These are phyloP conservation scores for Intubia oerlemansii DNA, from an alignment of 2,329 filamentous ascomycete species.

Conservation along the genomic window DNA sequence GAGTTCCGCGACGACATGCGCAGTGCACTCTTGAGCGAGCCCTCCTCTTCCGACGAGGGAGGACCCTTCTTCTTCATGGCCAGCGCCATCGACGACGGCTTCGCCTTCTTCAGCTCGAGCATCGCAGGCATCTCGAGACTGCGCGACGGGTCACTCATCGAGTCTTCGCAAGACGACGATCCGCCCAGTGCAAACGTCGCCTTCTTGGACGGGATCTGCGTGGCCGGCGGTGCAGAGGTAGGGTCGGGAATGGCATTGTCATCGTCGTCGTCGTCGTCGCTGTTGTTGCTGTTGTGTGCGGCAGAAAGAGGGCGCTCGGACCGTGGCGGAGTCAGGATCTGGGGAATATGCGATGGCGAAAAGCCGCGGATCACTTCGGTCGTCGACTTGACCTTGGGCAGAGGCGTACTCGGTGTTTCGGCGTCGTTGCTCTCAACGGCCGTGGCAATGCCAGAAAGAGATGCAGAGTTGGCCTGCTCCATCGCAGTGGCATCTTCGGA, in stretches of 20 bases:
- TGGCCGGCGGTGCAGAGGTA: slow-evolving; percentile 32
- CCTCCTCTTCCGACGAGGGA: slow-evolving; percentile 47
- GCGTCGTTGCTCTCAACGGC: background rate
- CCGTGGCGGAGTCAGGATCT: slow-evolving; percentile 1
- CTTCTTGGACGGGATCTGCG: slow-evolving; percentile 47
- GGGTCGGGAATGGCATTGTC: slow-evolving; percentile 36
- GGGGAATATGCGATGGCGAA: slow-evolving; percentile 47
- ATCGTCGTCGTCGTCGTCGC: background rate
- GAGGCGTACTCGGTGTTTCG: background rate
- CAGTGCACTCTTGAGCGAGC: slow-evolving; percentile 41
- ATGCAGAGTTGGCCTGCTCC: background rate
- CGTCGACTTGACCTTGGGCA: slow-evolving; percentile 11
- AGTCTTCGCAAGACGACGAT: slow-evolving; percentile 64
- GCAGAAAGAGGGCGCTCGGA: background rate
- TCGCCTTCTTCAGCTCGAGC: slow-evolving; percentile 13
- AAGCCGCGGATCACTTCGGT: slow-evolving; percentile 66
- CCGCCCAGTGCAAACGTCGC: slow-evolving; percentile 52
- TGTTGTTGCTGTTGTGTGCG: background rate
- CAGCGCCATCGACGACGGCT: slow-evolving; percentile 1
- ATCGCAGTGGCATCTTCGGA: background rate
- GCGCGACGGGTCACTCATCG: slow-evolving; percentile 37
- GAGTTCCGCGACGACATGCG: slow-evolving; percentile 20
- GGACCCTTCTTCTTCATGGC: too few species aligned
- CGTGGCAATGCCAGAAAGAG: too few species aligned
- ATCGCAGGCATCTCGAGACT: slow-evolving; percentile 21